Base-by-base conservation (phyloP, 2,329 filamentous ascomycete species). In the Xylariomycetidae sp. region DNA sequence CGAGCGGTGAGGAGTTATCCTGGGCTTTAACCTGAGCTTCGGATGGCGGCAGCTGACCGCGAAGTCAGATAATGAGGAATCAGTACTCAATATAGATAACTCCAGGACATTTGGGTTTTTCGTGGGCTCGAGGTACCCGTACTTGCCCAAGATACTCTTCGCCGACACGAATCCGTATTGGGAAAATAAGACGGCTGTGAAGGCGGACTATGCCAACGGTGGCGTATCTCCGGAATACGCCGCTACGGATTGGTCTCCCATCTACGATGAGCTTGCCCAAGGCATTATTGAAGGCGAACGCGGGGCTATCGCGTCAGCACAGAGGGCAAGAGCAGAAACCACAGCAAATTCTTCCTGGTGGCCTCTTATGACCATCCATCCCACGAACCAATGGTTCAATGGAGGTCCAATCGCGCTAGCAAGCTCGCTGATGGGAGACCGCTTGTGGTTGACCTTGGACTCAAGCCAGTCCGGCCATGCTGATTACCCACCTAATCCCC, bases 151-250 rank as follows among this genome's bases (percentile, higher is more conserved):
- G 27, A 34, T 48, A 5, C 25, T 53, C 9, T 32, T 41, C 8
- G 50, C 45, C 11, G 45, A 48, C 26, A 48, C 42, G 9, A 49
- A 49, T 30, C 46, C 45, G 4, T 44, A 32, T 30, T 49, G 45
- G 44, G 35, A 30, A 28, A 46, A 47, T 31, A 48, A 46, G 31
- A 39, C 37, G 8, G 38, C 41, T 3, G 42, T 47, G 12, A 44
- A 45, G 14, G 40, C 25, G 13, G 40, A 45, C 22, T 49, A 48
- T 31, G 23, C 37, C 10, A 22, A 18, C 3, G 45, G 46, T 14
- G 45, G 45, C 10, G 42, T 46, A 15, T 14, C 37, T n/a, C 42
- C 40, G 3, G 16, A 25, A 13, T 38, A 42, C 25, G 15, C 14
- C 15, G 30, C 31, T 17, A 34, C 28, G 16, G 42, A 42, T 27